phyloP scores from a whole-genome alignment of 2,329 filamentous ascomycete genomes.

The Penicillium fuscoglaucum region DNA sequence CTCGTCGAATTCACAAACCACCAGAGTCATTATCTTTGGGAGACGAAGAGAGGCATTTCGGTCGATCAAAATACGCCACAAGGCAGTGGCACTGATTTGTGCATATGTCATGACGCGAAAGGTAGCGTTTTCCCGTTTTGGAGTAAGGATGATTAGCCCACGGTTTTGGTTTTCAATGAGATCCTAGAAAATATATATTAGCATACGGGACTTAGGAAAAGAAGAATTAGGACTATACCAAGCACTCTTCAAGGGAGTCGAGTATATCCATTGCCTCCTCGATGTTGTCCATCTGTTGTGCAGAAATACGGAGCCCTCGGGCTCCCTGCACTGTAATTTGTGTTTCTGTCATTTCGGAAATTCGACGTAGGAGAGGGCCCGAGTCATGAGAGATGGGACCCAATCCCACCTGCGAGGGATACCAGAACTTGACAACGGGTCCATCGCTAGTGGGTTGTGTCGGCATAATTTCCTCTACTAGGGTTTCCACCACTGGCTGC shows the following conservation, averaged over 20 bases:
- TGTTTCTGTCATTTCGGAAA: background rate
- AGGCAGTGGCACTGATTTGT: background rate
- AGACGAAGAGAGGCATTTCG: background rate
- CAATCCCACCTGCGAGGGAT: background rate
- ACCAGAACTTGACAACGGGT: background rate
- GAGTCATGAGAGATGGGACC: background rate
- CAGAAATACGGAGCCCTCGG: background rate
- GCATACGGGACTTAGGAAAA: background rate
- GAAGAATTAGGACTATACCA: background rate
- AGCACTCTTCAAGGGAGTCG: slow-evolving; percentile 1
- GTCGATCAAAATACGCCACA: background rate
- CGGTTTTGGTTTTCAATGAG: background rate
- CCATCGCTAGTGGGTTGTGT: background rate
- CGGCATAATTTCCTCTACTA: background rate
- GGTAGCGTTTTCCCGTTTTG: background rate
- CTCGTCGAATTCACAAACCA: slow-evolving; percentile 5
- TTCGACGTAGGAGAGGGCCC: background rate
- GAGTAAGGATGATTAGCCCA: background rate
- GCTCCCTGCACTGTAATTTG: background rate
- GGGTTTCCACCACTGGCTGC: background rate
- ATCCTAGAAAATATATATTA: slow-evolving; percentile 2
- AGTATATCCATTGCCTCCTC: background rate
- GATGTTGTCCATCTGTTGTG: background rate
- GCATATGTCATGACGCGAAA: slow-evolving; percentile 1
- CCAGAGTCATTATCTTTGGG: background rate